Percentiles rank a stretch among this genome's conserved stretches.
phyloP scores from a whole-genome alignment of 1,284 basidiomycete species.

The Vanrija sp. region DNA sequence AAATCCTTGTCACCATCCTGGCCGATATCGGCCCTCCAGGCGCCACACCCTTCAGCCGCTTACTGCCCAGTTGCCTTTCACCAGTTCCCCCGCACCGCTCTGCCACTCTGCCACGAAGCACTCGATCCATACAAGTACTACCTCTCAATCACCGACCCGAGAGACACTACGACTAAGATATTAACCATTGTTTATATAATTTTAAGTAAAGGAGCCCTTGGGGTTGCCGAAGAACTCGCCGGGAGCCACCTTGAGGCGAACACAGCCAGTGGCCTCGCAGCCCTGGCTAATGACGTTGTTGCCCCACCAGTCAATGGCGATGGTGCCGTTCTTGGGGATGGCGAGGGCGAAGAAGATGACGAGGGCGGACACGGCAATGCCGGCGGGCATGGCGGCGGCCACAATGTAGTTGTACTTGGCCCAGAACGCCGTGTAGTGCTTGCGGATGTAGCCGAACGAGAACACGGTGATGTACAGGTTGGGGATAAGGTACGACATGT shows the following conservation, averaged over 20 bases:
- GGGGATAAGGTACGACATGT: slow-evolving; percentile 34
- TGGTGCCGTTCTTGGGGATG: slow-evolving; percentile 25
- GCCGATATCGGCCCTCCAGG: too few relatives aligned
- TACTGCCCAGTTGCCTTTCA: too few relatives aligned
- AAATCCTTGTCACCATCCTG: too few relatives aligned
- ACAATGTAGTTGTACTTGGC: slow-evolving; percentile 43
- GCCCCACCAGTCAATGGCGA: slow-evolving; percentile 59
- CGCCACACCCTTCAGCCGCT: too few relatives aligned
- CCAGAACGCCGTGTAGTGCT: slow-evolving; percentile 39
- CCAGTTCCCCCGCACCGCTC: too few relatives aligned
- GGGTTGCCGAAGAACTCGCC: slow-evolving; percentile 23
- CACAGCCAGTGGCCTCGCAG: slow-evolving; percentile 37
- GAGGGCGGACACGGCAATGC: slow-evolving; percentile 38
- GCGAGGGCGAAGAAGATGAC: slow-evolving; percentile 38
- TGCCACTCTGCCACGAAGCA: too few relatives aligned
- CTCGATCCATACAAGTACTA: too few relatives aligned
- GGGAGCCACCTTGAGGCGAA: slow-evolving; percentile 17
- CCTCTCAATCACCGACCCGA: too few relatives aligned
- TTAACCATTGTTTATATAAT: too few relatives aligned
- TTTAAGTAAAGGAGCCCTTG: slow-evolving; percentile 29
- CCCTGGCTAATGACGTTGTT: slow-evolving; percentile 50
- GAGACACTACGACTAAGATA: too few relatives aligned
- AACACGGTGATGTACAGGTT: slow-evolving; percentile 25
- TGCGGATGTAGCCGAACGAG: slow-evolving; percentile 37
- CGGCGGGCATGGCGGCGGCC: slow-evolving; percentile 43